phyloP scores from a whole-genome alignment of 768 basidiomycete species.

The Suillus americanus region DNA sequence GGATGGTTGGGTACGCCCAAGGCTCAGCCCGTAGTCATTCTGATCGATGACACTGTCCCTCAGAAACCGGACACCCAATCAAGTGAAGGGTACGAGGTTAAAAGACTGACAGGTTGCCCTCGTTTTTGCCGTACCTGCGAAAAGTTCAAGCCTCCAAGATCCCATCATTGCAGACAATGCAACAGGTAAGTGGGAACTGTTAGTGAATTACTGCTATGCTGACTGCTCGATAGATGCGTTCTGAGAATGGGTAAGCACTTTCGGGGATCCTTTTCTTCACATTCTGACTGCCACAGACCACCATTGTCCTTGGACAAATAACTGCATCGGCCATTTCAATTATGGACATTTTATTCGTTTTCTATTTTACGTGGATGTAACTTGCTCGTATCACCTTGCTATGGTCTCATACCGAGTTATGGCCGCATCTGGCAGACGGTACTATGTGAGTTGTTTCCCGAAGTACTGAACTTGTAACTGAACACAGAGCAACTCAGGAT shows the following conservation, averaged over 20 bases:
- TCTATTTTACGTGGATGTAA: conserved; percentile 88
- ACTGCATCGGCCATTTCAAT: conserved; percentile 92
- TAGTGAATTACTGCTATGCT: neutral
- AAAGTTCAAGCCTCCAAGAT: conserved; percentile 80
- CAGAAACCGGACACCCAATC: conserved; percentile 74
- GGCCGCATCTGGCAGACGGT: conserved; percentile 39
- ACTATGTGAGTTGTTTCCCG: conserved; percentile 47
- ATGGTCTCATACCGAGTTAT: conserved; percentile 76
- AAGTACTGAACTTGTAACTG: neutral
- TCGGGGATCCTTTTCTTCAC: conserved; percentile 1
- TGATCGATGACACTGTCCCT: conserved; percentile 7
- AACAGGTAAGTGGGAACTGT: conserved; percentile 52
- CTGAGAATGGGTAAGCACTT: conserved; percentile 77
- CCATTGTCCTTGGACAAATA: conserved; percentile 92
- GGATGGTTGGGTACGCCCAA: conserved; percentile 61
- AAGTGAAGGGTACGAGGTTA: conserved; percentile 82
- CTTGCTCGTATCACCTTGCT: conserved; percentile 82
- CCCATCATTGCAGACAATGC: conserved; percentile 93
- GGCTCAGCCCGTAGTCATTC: neutral
- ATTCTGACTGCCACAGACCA: conserved; percentile 53
- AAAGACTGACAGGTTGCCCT: conserved; percentile 79
- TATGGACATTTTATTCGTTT: conserved; percentile 89
- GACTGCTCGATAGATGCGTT: conserved; percentile 55
- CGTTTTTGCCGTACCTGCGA: conserved; percentile 87
- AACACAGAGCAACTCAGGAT: conserved; percentile 44